These are phyloP conservation scores for Geotrichum armillariae DNA, from an alignment of 1,139 yeast species.

Conservation along the genomic window DNA sequence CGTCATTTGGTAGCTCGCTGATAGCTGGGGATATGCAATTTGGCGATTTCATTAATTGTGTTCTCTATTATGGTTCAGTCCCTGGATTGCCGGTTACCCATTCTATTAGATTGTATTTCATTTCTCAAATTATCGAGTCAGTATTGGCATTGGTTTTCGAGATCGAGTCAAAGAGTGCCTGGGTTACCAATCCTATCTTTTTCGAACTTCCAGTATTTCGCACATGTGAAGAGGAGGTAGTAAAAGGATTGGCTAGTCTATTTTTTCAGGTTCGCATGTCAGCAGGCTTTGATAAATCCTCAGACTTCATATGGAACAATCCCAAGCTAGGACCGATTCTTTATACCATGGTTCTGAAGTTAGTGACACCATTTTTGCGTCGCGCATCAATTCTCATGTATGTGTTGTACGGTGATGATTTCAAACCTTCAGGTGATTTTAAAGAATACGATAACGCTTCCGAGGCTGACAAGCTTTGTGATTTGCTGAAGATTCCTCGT, in stretches of 20 bases:
- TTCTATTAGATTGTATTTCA: constrained; percentile 24
- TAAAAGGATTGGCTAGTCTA: constrained; percentile 21
- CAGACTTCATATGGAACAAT: not conserved
- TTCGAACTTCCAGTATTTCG: constrained; percentile 25
- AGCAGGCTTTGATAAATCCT: not conserved
- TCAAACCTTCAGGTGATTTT: constrained; percentile 32
- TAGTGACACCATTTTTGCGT: constrained; percentile 66
- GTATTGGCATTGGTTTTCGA: not conserved
- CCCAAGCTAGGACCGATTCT: constrained; percentile 28
- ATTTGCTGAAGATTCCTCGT: constrained; percentile 52
- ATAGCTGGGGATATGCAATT: no score
- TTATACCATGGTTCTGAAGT: constrained; percentile 56
- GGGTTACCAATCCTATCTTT: constrained; percentile 25
- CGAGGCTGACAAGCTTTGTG: constrained; percentile 60
- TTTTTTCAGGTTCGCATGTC: not conserved
- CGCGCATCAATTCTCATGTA: constrained; percentile 60
- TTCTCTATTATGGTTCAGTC: constrained; percentile 28
- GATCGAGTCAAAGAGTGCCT: constrained; percentile 16
- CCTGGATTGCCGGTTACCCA: constrained; percentile 24
- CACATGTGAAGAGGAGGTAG: constrained; percentile 21
- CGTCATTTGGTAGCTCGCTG: no score
- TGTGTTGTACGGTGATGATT: constrained; percentile 38
- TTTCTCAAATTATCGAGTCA: constrained; percentile 22
- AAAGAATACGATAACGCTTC: constrained; percentile 35
- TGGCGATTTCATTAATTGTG: constrained; percentile 27